Evolutionary conservation across 176 grass and related monocot genomes (phyloP).

Genomic region (Zea luxurians): DNA sequence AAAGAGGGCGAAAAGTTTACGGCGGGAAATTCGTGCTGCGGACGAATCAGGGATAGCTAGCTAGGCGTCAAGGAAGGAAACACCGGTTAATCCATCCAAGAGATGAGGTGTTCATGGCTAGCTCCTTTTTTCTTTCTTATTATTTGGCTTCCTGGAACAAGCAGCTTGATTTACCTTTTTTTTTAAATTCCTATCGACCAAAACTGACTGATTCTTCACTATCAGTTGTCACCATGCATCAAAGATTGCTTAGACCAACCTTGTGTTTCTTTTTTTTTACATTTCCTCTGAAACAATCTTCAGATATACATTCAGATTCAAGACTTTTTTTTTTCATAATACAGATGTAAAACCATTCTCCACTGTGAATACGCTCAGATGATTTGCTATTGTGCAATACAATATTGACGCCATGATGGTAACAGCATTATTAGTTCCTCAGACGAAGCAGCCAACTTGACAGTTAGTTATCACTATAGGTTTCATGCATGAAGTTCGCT

Average conservation of each 20-base stretch:
- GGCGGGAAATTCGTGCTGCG: slow-evolving; percentile 19
- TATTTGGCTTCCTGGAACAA: slow-evolving; percentile 25
- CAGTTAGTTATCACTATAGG: no score
- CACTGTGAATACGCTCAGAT: not conserved
- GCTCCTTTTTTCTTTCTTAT: slow-evolving; percentile 1
- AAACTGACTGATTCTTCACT: not conserved
- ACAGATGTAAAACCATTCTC: not conserved
- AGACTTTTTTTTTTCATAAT: not conserved
- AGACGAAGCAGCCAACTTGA: not conserved
- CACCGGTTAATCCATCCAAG: not conserved
- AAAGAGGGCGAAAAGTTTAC: slow-evolving; percentile 45
- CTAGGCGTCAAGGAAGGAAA: not conserved
- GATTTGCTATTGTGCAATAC: not conserved
- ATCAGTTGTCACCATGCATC: not conserved
- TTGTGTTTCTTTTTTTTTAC: not conserved
- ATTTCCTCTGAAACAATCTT: not conserved
- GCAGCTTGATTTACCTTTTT: not conserved
- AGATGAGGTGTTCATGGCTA: not conserved
- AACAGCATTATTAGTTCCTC: not conserved
- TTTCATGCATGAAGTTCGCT: not conserved
- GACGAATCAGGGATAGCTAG: slow-evolving; percentile 10
- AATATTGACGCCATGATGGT: not conserved
- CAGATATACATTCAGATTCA: not conserved
- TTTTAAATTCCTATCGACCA: not conserved
- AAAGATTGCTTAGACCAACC: not conserved